Evolutionary conservation across 1,284 basidiomycete species (phyloP).

Genomic region (Puccinia hordei): DNA sequence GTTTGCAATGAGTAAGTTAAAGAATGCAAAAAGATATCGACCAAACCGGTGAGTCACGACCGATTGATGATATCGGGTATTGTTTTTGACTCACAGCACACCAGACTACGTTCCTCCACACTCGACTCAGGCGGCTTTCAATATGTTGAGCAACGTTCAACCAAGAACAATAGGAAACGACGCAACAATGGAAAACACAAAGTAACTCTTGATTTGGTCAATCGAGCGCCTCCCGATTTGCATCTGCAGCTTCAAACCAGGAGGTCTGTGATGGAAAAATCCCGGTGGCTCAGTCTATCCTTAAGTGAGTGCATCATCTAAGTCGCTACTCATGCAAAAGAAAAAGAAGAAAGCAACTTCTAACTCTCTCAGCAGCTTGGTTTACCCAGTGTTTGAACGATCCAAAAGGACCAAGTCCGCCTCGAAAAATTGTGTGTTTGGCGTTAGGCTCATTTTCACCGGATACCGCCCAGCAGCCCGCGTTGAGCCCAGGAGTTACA

Average conservation of each 20-base stretch:
- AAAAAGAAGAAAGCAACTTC: background rate
- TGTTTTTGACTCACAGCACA: background rate
- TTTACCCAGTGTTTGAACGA: conserved; percentile 14
- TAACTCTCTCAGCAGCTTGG: conserved; percentile 25
- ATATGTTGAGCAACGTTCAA: conserved; percentile 18
- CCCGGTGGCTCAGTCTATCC: conserved; percentile 7
- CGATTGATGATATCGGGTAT: background rate
- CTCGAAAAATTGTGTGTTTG: conserved; percentile 18
- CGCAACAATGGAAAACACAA: conserved; percentile 3
- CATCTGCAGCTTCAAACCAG: conserved; percentile 1
- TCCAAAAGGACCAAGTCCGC: background rate
- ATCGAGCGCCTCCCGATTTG: background rate
- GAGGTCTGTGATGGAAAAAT: conserved; percentile 5
- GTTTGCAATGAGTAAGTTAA: background rate
- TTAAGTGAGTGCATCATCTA: background rate
- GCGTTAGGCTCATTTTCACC: conserved; percentile 46
- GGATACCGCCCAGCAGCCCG: background rate
- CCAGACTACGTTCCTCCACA: background rate
- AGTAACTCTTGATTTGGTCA: background rate
- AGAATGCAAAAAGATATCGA: conserved; percentile 6
- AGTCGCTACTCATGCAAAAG: background rate
- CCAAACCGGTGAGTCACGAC: background rate
- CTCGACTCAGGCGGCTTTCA: background rate
- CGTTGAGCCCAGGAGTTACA: background rate
- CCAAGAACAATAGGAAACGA: background rate